These are phyloP conservation scores for Globisporangium acanthophoron DNA, from an alignment of 352 stramenopile species.

Conservation along the genomic window DNA sequence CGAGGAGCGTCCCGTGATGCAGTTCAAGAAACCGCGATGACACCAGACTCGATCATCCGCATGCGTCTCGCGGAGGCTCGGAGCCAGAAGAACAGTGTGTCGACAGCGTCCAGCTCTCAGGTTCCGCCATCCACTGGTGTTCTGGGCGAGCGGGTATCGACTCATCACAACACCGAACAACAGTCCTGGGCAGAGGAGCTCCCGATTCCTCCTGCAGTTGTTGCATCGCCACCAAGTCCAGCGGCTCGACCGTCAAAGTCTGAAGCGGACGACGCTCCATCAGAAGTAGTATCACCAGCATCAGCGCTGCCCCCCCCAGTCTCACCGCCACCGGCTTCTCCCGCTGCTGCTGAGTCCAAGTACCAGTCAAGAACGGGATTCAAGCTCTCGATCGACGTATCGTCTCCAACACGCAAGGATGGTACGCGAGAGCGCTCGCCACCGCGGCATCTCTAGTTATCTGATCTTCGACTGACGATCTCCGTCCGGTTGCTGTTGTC, in stretches of 20 bases:
- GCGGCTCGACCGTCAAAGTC: background rate
- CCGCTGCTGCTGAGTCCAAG: conserved; percentile 26
- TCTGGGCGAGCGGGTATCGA: background rate
- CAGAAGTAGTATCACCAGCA: background rate
- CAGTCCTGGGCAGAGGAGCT: background rate
- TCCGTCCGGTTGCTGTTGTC: conserved; percentile 2
- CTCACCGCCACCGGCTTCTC: conserved; percentile 5
- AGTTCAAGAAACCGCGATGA: conserved; percentile 5
- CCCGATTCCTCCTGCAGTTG: background rate
- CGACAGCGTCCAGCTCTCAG: background rate
- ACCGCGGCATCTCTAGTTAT: too few relatives aligned
- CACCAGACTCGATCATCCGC: conserved; percentile 39
- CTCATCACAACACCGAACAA: background rate
- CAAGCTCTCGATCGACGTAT: conserved; percentile 46
- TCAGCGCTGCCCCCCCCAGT: conserved; percentile 1
- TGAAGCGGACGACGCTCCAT: background rate
- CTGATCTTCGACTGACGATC: too few relatives aligned
- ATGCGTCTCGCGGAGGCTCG: conserved; percentile 36
- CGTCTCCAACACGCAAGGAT: conserved; percentile 30
- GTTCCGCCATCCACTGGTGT: background rate
- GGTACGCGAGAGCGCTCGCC: conserved; percentile 19
- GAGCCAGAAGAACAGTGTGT: conserved; percentile 14
- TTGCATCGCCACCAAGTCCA: background rate
- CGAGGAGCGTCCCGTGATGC: background rate
- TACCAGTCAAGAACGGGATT: conserved; percentile 48